A percentile compares a stretch with the other conserved stretches of the same genome.
Evolutionary conservation across 495 filamentous ascomycete genomes (phyloP).

Genomic region (Neurospora sp.): DNA sequence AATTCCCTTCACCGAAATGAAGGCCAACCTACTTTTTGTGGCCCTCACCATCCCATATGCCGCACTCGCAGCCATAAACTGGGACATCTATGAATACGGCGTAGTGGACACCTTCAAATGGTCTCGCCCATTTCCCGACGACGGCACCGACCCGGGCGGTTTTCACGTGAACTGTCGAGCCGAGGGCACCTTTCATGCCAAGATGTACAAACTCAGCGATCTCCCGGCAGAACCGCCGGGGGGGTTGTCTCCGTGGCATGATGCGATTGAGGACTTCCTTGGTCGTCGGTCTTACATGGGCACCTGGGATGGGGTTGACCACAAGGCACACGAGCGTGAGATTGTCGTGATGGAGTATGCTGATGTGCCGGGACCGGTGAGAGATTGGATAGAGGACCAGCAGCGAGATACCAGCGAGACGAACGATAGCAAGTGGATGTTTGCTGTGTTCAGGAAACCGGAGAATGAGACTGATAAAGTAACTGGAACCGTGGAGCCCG

Average conservation of each 20-base stretch:
- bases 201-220: conserved; percentile 22
- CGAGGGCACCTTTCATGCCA: conserved; percentile 15
- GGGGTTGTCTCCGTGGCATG: conserved; percentile 18
- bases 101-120: conserved; percentile 23
- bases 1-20: conserved; percentile 1
- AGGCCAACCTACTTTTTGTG: not conserved
- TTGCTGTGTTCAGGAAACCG: conserved; percentile 22
- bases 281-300: conserved; percentile 13
- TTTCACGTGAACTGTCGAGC: conserved; percentile 21
- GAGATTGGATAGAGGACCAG: conserved; percentile 25
- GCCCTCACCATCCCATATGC: not conserved
- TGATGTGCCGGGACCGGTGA: conserved; percentile 18
- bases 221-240: conserved; percentile 9
- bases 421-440: conserved; percentile 16
- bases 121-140: conserved; percentile 22
- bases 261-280: conserved; percentile 17
- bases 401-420: conserved; percentile 5
- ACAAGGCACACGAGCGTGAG: conserved; percentile 21
- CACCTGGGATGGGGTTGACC: conserved; percentile 26
- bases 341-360: conserved; percentile 24
- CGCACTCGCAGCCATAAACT: conserved; percentile 14
- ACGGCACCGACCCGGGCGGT: conserved; percentile 17
- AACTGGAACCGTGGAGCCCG: conserved; percentile 5
- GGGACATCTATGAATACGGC: conserved; percentile 22
- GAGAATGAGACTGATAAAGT: conserved; percentile 11